A percentile compares a stretch with the other conserved stretches of the same genome.
Conservation (phyloP, 2,329 filamentous ascomycete species). For the Diatrype stigma region DNA sequence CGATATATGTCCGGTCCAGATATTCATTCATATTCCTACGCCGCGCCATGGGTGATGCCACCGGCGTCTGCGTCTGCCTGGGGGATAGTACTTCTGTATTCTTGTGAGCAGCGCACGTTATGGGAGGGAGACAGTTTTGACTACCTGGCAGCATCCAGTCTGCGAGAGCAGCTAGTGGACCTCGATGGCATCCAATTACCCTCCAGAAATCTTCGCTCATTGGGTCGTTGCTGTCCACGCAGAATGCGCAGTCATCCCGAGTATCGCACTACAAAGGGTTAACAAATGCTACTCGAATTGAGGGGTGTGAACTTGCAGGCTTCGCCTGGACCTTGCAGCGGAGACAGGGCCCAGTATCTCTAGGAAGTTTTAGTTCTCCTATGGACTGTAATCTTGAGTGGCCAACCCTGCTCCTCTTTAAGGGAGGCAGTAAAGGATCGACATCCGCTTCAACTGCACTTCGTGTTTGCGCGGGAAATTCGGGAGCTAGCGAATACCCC, state of each 20-base stretch:
- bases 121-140: constrained; percentile 6
- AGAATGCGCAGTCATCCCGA: constrained; percentile 45
- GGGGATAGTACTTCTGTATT: constrained; percentile 42
- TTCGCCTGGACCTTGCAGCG: constrained; percentile 45
- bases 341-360: constrained; percentile 45
- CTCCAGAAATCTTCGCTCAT: constrained; percentile 43
- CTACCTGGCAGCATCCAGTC: constrained; percentile 49
- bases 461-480: constrained; percentile 32
- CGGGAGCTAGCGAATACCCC: constrained; percentile 37
- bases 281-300: constrained; percentile 9
- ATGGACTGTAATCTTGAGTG: constrained; percentile 54
- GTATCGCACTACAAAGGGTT: constrained; percentile 44
- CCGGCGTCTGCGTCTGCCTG: constrained; percentile 44
- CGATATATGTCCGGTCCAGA: constrained; percentile 42
- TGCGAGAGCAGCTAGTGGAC: constrained; percentile 41
- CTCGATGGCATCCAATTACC: constrained; percentile 48
- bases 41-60: constrained; percentile 45
- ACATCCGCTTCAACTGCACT: constrained; percentile 43
- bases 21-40: constrained; percentile 50
- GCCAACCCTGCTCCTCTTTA: constrained; percentile 49
- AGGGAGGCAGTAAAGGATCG: constrained; percentile 49
- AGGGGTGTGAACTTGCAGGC: constrained; percentile 34
- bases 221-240: constrained; percentile 33
- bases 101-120: constrained; percentile 13
- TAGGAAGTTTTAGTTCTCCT: constrained; percentile 48